Evolutionary conservation across 768 basidiomycete genomes (phyloP).

Genomic region (Tubosaeta sp.): DNA sequence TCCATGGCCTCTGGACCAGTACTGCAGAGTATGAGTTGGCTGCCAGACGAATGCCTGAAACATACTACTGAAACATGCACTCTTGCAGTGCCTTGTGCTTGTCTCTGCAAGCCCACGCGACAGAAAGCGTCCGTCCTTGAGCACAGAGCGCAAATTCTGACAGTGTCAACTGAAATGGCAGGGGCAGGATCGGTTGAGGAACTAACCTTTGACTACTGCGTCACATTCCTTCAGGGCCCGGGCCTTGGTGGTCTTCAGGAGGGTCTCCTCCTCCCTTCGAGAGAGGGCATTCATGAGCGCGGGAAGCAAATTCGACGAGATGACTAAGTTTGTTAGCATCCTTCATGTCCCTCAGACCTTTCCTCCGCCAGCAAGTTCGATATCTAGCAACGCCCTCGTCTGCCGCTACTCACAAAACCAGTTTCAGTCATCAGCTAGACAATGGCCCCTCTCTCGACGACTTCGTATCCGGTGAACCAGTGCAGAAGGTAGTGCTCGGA

Average conservation of each 20-base stretch:
- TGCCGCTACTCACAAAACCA: constrained; percentile 23
- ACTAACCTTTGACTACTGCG: constrained; percentile 59
- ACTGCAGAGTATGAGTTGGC: constrained; percentile 33
- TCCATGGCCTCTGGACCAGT: constrained; percentile 76
- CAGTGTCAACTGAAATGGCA: not conserved
- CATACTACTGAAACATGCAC: constrained; percentile 80
- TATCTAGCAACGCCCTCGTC: constrained; percentile 46
- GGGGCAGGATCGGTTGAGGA: not conserved
- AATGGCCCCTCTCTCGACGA: constrained; percentile 76
- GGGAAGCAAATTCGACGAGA: not conserved
- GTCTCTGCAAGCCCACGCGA: constrained; percentile 78
- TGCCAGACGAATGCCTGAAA: constrained; percentile 5
- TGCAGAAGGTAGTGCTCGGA: constrained; percentile 63
- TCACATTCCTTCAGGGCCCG: constrained; percentile 79
- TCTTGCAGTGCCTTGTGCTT: constrained; percentile 67
- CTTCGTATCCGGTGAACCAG: constrained; percentile 61
- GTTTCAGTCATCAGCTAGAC: constrained; percentile 51
- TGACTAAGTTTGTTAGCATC: not conserved
- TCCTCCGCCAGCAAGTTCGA: constrained; percentile 31
- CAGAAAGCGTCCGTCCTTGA: constrained; percentile 72
- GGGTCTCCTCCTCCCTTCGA: constrained; percentile 81
- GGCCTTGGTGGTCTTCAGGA: constrained; percentile 77
- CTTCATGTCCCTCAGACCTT: constrained; percentile 15
- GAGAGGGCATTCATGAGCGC: constrained; percentile 75
- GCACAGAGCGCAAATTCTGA: constrained; percentile 85